Evolutionary conservation across 441 rosid genomes (phyloP), one percentile per base, ranked within the genome.

Genomic region (Caryocar brasiliense): DNA sequence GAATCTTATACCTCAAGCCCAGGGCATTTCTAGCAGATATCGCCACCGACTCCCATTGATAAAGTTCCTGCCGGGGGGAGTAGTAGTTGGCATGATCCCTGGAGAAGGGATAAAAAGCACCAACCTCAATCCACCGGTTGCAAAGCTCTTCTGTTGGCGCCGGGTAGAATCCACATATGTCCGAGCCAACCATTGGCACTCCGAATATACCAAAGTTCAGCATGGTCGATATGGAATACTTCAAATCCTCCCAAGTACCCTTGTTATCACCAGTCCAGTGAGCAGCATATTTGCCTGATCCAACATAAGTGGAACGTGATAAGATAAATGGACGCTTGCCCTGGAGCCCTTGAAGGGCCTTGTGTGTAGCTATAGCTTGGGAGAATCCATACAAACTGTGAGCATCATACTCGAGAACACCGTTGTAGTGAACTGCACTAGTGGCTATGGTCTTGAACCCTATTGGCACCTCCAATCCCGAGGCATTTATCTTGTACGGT

Each of bases 181-280:
- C 95, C 2, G 97, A 67, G 33, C 99, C 97, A 44, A 92, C 99
- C 99, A 92, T 92, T 0, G 97, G 92, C 55, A 92, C 86, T 7
- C 97, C 95, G 11, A 92, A 92, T 22, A 92, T 70, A 23, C 99
- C 99, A 10, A 92, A 92, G 43, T 88, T 92, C 59, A 92, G 51
- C 92, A 88, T 72, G 0, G 97, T 88, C 14, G 95, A 77, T 47
- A 92, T 88, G 22, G 99, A 88, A 35, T 82, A 83, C 73, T 55
- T 83, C 59, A 92, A 61, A 74, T 87, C 68, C 20, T 92, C 74
- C 99, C 99, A 92, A 4, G 87, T 92, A 33, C 95, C 99, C 65
- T 88, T 24, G 47, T 85, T 92, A 58, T 92, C 99, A 50, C 99
- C 95, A 0, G 97, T 92, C 99, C 95, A 92, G 15, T 92, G 97